These are phyloP conservation scores for Kingdonia uniflora DNA, from an alignment of 164 flowering plant species.

Conservation along the genomic window DNA sequence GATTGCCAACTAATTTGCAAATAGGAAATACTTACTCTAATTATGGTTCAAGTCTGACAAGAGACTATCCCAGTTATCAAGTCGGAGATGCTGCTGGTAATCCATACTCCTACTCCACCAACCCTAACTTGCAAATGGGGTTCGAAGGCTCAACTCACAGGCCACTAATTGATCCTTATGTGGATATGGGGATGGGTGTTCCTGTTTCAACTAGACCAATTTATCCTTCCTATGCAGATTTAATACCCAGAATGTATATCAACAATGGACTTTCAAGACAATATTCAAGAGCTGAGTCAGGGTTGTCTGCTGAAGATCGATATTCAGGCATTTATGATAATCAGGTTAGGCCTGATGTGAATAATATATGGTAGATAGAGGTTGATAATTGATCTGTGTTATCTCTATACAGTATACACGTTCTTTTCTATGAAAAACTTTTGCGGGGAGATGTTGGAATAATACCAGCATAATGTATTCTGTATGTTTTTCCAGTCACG, in stretches of 20 bases:
- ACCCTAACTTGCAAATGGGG: slow-evolving; percentile 9
- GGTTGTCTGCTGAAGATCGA: slow-evolving; percentile 4
- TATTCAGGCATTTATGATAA: neutral
- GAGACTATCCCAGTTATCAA: slow-evolving; percentile 8
- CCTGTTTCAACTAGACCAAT: slow-evolving; percentile 10
- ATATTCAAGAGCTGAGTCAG: slow-evolving; percentile 5
- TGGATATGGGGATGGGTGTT: slow-evolving; percentile 4
- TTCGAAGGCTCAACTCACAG: slow-evolving; percentile 14
- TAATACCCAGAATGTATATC: slow-evolving; percentile 10
- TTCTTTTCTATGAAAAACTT: too few relatives aligned
- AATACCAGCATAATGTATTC: too few relatives aligned
- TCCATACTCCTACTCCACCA: slow-evolving; percentile 7
- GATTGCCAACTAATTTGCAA: slow-evolving; percentile 15
- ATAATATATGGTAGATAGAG: too few relatives aligned
- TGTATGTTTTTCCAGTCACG: too few relatives aligned
- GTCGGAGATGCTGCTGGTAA: slow-evolving; percentile 5
- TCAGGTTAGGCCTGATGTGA: too few relatives aligned
- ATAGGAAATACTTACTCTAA: slow-evolving; percentile 7
- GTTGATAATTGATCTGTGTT: too few relatives aligned
- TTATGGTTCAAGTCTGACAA: slow-evolving; percentile 9
- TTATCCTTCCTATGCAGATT: slow-evolving; percentile 9
- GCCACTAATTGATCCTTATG: slow-evolving; percentile 9
- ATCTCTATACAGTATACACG: too few relatives aligned
- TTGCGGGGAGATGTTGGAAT: too few relatives aligned
- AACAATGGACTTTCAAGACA: slow-evolving; percentile 5